phyloP scores from a whole-genome alignment of 176 grass and related monocot genomes.

The Pontederia paniculata region DNA sequence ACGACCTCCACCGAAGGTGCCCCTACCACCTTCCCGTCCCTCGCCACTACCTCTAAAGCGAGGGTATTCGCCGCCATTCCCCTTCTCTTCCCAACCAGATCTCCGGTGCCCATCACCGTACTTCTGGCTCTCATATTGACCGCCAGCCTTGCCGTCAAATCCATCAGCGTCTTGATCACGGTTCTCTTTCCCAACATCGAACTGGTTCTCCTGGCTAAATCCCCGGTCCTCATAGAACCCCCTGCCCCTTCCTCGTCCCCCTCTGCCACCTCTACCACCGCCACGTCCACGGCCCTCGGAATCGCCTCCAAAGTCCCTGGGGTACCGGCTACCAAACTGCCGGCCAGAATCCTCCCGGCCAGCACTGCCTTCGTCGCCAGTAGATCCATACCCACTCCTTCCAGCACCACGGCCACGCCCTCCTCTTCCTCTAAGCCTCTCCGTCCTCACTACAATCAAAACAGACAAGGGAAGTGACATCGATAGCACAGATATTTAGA shows the following conservation, averaged over 20 bases:
- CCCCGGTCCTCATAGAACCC: conserved; percentile 9
- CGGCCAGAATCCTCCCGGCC: neutral
- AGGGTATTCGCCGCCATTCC: neutral
- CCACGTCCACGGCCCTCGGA: neutral
- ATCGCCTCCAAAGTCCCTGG: conserved; percentile 3
- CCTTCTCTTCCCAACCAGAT: conserved; percentile 7
- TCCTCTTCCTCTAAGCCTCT: conserved; percentile 10
- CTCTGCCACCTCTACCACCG: conserved; percentile 11
- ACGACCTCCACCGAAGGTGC: neutral
- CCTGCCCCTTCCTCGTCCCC: conserved; percentile 12
- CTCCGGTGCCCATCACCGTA: neutral
- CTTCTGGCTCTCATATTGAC: conserved; percentile 5
- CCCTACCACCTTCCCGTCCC: conserved; percentile 2
- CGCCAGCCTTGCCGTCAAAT: neutral
- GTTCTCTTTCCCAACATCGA: neutral
- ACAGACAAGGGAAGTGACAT: neutral
- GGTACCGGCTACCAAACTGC: neutral
- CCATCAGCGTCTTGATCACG: neutral
- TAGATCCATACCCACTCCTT: conserved; percentile 1
- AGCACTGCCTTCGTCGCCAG: neutral
- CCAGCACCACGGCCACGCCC: neutral
- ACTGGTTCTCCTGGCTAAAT: neutral
- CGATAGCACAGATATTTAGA: neutral
- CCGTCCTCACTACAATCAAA: neutral
- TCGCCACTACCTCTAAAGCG: conserved; percentile 2